Conservation (phyloP, 1,284 basidiomycete species). For the Rhodotorula sp. region DNA sequence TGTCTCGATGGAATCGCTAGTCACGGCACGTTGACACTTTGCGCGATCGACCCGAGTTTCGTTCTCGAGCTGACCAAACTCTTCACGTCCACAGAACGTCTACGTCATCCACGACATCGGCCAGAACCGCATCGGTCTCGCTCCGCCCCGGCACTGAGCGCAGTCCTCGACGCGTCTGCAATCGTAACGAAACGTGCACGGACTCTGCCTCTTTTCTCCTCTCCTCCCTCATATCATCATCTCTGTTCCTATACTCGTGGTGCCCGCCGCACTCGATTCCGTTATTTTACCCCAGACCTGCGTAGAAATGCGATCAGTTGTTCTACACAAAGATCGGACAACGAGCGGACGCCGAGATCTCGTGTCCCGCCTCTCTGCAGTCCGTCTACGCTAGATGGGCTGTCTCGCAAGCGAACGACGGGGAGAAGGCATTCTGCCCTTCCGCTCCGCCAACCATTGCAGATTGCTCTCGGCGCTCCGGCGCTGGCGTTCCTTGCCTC, state of each 20-base stretch:
- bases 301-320: no score
- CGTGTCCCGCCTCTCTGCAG: no score
- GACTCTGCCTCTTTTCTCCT: no score
- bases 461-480: no score
- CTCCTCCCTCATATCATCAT: not conserved
- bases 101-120: conserved; percentile 22
- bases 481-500: no score
- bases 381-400: no score
- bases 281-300: no score
- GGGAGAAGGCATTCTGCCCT: no score
- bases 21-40: not conserved
- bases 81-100: not conserved
- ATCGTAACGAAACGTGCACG: not conserved
- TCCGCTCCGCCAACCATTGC: no score
- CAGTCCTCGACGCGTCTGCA: not conserved
- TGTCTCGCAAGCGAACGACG: no score
- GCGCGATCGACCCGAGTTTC: not conserved
- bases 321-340: no score
- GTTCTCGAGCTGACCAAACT: not conserved
- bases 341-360: no score
- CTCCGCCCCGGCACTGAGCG: not conserved
- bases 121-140: conserved; percentile 12
- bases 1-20: not conserved
- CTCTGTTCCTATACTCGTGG: not conserved
- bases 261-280: not conserved